phyloP scores from a whole-genome alignment of 179 eudicot genomes.

The Corrigiola litoralis region DNA sequence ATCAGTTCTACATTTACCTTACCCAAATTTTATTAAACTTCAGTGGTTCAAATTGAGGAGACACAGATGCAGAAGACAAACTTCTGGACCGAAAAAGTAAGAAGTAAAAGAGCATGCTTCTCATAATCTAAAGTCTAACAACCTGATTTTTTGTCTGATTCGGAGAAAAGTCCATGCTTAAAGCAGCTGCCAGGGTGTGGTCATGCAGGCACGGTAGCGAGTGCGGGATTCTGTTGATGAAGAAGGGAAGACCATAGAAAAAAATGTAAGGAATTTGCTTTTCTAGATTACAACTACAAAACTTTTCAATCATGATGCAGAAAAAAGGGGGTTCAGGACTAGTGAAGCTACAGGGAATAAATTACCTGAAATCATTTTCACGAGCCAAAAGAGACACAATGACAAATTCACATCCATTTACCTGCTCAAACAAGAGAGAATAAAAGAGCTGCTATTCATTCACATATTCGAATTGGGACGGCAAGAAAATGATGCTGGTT shows the following conservation, averaged over 20 bases:
- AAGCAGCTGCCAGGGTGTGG: slow-evolving; percentile 80
- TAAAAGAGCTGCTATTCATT: not conserved
- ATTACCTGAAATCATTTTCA: slow-evolving; percentile 67
- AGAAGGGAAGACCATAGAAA: not conserved
- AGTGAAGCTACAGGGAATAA: not conserved
- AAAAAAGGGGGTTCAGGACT: not conserved
- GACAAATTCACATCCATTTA: slow-evolving; percentile 77
- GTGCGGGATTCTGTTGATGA: slow-evolving; percentile 49
- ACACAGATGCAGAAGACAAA: not conserved
- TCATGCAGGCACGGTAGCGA: slow-evolving; percentile 78
- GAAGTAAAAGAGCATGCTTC: not conserved
- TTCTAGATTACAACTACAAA: slow-evolving; percentile 5
- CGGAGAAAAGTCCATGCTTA: slow-evolving; percentile 47
- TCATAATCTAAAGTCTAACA: not conserved
- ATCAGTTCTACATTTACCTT: not conserved
- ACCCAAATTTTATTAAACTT: not conserved
- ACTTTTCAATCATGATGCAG: not conserved
- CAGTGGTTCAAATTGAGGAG: not conserved
- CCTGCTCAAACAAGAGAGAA: slow-evolving; percentile 29
- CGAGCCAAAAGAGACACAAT: slow-evolving; percentile 57
- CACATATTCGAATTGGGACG: slow-evolving; percentile 1
- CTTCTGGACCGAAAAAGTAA: not conserved
- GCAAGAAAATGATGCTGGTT: not conserved
- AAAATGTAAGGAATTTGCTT: not conserved
- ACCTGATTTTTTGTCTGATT: slow-evolving; percentile 60